Conservation (phyloP, 495 filamentous ascomycete genomes). For the Penicillium verhagenii region DNA sequence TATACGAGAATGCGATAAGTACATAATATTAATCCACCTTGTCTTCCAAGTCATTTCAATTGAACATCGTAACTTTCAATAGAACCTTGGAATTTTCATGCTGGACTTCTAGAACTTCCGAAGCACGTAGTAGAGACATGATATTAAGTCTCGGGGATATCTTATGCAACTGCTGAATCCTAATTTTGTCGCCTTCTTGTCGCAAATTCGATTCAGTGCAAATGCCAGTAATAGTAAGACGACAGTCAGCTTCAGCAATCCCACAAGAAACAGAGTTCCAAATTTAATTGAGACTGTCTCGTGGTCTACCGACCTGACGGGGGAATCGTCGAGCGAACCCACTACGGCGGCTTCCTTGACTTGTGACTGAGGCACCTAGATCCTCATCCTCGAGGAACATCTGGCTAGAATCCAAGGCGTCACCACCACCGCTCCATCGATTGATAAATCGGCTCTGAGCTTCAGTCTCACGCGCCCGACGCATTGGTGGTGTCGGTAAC, state of each 20-base stretch:
- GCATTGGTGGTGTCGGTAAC: slow-evolving; percentile 30
- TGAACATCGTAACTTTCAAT: too few relatives aligned
- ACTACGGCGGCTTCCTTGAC: slow-evolving; percentile 40
- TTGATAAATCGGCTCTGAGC: slow-evolving; percentile 45
- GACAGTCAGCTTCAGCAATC: background rate
- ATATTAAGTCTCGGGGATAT: background rate
- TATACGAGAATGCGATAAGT: background rate
- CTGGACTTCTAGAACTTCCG: background rate
- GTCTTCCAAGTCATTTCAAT: background rate
- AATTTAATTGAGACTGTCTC: slow-evolving; percentile 41
- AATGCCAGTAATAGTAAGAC: background rate
- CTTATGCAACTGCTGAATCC: background rate
- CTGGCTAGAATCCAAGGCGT: slow-evolving; percentile 42
- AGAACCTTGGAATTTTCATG: background rate
- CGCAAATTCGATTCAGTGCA: background rate
- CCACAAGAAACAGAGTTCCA: background rate
- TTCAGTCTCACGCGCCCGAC: slow-evolving; percentile 35
- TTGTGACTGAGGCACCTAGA: slow-evolving; percentile 41
- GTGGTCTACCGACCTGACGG: slow-evolving; percentile 36
- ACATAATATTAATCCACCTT: background rate
- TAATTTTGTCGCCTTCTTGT: background rate
- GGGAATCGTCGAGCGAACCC: slow-evolving; percentile 37
- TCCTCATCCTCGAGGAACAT: slow-evolving; percentile 44
- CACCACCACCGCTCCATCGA: slow-evolving; percentile 48
- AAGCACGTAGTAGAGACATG: background rate